Base-by-base conservation (phyloP, 1,284 basidiomycete genomes). In the Apiotrichum akiyoshidainum region DNA sequence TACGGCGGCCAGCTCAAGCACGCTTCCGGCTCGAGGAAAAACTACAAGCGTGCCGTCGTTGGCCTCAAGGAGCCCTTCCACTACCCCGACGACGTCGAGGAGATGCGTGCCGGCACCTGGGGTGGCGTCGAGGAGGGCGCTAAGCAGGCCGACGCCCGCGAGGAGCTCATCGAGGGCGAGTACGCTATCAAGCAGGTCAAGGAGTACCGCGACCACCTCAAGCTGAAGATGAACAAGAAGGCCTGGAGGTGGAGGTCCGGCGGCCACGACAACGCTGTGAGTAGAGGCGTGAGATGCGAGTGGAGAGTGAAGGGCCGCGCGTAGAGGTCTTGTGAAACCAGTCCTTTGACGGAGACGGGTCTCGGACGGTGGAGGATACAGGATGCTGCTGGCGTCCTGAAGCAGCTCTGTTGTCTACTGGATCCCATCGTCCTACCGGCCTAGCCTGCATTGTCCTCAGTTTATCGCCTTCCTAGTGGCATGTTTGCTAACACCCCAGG, bases 61-160 rank as follows among this genome's bases (percentile, higher is more conserved):
- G 92, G 92, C 35, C 83, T 95, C 60, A 84, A 86, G 40, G 86
- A 93, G 67, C 91, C 92, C 1, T 95, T 95, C 81, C 91, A 92
- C 79, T 93, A 91, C 73, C 92, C 92, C 0, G 84, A 84, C 58
- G 85, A 87, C 51, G 65, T 86, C 59, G 88, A 89, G 69, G 89
- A 90, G 73, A 87, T 92, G 86, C 63, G 70, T 21, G 71, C 73
- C 11, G 64, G 58, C 21, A 54, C 52, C 4, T 65, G 50, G 46
- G 63, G 63, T 31, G 60, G 55, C 22, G 17, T 47, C 40, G 57
- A 55, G 55, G 41, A 41, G 35, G 73, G 80, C 16, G 75, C 71
- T 42, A 72, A 80, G 52, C 82, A 85, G 64, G 82, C 83, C 46
- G 76, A 79, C 63, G 78, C 81, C 64, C 80, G 86, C 39, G 80